These are phyloP conservation scores for Candida oleophila DNA, from an alignment of 805 yeast species.

Conservation along the genomic window DNA sequence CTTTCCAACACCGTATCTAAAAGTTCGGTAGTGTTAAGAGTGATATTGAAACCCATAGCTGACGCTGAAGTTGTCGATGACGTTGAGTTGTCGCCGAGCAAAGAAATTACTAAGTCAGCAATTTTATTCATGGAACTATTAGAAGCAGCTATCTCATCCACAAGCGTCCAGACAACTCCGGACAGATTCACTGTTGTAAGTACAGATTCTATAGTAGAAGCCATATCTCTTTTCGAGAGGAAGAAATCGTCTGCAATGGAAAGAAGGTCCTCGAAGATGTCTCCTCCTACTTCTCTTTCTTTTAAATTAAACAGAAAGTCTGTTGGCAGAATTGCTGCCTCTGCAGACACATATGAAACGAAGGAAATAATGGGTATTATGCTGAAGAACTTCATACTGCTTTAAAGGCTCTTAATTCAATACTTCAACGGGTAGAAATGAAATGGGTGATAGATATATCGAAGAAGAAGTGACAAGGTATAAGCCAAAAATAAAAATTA, in stretches of 20 bases:
- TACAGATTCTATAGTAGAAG: conserved; percentile 9
- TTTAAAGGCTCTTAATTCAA: not conserved
- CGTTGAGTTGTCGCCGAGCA: conserved; percentile 11
- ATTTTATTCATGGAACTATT: conserved; percentile 28
- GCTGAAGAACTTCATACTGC: conserved; percentile 2
- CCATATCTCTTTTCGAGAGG: conserved; percentile 4
- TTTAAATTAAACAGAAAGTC: not conserved
- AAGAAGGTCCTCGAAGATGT: not conserved
- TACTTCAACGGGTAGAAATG: not conserved
- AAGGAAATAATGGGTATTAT: conserved; percentile 1
- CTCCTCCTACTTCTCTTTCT: not conserved
- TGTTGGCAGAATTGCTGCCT: not conserved
- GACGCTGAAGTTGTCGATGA: conserved; percentile 6
- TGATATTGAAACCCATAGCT: conserved; percentile 15
- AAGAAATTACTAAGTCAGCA: conserved; percentile 17
- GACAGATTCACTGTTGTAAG: conserved; percentile 21
- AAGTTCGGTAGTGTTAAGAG: conserved; percentile 24
- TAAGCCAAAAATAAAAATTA: not conserved
- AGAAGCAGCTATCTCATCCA: conserved; percentile 28
- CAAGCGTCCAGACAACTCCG: conserved; percentile 18
- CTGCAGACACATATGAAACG: not conserved
- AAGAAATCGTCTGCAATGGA: not conserved
- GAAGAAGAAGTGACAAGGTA: too few species aligned
- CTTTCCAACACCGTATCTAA: conserved; percentile 18
- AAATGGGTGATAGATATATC: not conserved